Conservation (phyloP, 2,329 filamentous ascomycete genomes). For the Cladosporium sp. region DNA sequence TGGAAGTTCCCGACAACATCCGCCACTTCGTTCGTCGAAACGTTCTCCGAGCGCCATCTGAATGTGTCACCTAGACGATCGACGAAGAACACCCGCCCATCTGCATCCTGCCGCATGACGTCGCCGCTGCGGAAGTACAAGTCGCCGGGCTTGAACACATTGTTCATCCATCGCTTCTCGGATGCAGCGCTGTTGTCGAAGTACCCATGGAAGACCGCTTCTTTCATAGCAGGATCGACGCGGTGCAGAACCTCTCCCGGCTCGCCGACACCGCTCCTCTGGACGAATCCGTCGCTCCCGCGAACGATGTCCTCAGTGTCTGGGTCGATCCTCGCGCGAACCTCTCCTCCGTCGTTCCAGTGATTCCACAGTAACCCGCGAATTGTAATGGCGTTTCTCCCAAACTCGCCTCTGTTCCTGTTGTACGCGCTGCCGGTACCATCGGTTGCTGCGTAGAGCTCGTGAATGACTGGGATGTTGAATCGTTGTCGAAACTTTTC, state of each 20-base stretch:
- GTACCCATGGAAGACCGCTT: constrained; percentile 70
- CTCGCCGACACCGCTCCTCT: constrained; percentile 52
- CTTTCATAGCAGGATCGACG: constrained; percentile 58
- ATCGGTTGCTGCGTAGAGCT: constrained; percentile 33
- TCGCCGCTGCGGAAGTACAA: constrained; percentile 79
- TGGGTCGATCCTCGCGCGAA: constrained; percentile 63
- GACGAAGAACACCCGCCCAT: constrained; percentile 71
- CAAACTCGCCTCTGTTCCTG: constrained; percentile 23
- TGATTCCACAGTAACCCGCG: constrained; percentile 23
- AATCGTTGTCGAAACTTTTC: constrained; percentile 69
- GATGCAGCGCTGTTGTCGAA: constrained; percentile 66
- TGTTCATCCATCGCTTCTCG: constrained; percentile 63
- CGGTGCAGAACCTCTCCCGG: constrained; percentile 70
- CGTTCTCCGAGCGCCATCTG: constrained; percentile 62
- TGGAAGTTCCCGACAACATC: constrained; percentile 63
- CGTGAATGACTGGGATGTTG: constrained; percentile 27
- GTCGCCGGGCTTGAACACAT: constrained; percentile 70
- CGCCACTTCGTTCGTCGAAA: constrained; percentile 57
- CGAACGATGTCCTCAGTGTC: constrained; percentile 62
- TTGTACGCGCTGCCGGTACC: constrained; percentile 25
- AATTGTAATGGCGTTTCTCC: constrained; percentile 21
- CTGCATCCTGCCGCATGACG: constrained; percentile 60
- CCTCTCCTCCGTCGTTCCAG: constrained; percentile 22
- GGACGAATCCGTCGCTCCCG: constrained; percentile 61
- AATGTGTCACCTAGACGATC: constrained; percentile 75